Conservation (phyloP, 2,329 filamentous ascomycete species). For the Domatiomyces globalis region DNA sequence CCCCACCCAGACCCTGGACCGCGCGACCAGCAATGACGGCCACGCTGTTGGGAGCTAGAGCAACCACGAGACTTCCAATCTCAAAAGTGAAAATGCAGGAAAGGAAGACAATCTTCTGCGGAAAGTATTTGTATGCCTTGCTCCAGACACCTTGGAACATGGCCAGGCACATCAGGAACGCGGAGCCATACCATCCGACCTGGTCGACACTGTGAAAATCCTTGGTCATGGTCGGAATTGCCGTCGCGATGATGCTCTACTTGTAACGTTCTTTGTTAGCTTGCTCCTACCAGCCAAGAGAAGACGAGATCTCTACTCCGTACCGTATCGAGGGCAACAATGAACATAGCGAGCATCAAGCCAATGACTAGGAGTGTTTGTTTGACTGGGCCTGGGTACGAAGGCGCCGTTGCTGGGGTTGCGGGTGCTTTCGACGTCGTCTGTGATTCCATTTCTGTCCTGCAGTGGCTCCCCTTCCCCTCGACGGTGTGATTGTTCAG, state of each 20-base stretch:
- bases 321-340: slow-evolving; percentile 11
- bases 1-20: slow-evolving; percentile 40
- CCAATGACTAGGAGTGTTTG: no score
- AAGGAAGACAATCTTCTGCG: slow-evolving; percentile 23
- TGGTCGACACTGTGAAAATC: slow-evolving; percentile 21
- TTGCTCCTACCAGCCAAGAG: no score
- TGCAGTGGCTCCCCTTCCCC: no score
- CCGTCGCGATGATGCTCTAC: slow-evolving; percentile 23
- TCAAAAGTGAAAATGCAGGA: slow-evolving; percentile 28
- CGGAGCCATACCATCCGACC: slow-evolving; percentile 25
- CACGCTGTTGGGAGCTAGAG: slow-evolving; percentile 20
- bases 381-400: no score
- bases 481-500: no score
- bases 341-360: slow-evolving; percentile 10
- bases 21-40: slow-evolving; percentile 36
- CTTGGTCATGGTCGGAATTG: slow-evolving; percentile 23
- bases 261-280: no score
- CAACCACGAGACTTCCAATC: slow-evolving; percentile 26
- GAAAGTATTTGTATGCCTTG: slow-evolving; percentile 19
- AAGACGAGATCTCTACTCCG: no score
- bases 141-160: slow-evolving; percentile 21
- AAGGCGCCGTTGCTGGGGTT: no score
- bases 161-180: slow-evolving; percentile 22
- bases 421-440: no score
- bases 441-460: no score